phyloP scores from a whole-genome alignment of 2,329 filamentous ascomycete species.

The Stagonosporopsis vannaccii region DNA sequence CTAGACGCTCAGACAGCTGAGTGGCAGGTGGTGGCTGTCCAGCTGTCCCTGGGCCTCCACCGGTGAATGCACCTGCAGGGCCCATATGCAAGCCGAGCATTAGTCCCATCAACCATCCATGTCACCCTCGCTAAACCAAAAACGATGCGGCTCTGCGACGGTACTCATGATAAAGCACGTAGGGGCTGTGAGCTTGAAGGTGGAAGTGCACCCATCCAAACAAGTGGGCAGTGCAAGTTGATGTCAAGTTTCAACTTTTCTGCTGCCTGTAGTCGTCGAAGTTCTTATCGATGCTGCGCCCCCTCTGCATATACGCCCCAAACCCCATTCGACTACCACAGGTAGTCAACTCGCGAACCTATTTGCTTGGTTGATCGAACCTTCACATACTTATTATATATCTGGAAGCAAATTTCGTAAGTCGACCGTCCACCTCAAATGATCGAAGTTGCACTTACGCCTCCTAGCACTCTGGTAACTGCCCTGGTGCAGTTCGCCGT shows the following conservation, averaged over 20 bases:
- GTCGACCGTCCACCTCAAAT: background rate
- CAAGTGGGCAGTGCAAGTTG: constrained; percentile 40
- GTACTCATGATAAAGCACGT: constrained; percentile 41
- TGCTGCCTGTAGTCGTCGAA: constrained; percentile 33
- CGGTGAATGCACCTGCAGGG: constrained; percentile 37
- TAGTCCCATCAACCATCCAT: constrained; percentile 8
- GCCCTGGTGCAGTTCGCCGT: background rate
- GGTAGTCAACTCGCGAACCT: constrained; percentile 14
- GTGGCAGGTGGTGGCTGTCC: constrained; percentile 36
- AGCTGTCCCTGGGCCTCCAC: constrained; percentile 32
- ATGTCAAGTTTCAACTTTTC: constrained; percentile 25
- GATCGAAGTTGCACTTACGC: background rate
- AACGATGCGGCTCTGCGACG: constrained; percentile 47
- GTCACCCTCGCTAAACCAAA: constrained; percentile 21
- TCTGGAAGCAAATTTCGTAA: background rate
- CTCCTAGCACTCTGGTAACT: background rate
- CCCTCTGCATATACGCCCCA: constrained; percentile 26
- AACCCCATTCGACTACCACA: constrained; percentile 14
- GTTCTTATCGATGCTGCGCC: constrained; percentile 35
- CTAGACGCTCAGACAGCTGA: constrained; percentile 34
- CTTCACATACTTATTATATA: constrained; percentile 2
- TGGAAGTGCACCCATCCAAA: constrained; percentile 30
- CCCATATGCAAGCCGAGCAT: constrained; percentile 11
- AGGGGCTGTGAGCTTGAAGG: constrained; percentile 28
- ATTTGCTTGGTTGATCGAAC: constrained; percentile 2